Evolutionary conservation across 768 basidiomycete genomes (phyloP), one percentile per base, ranked within the genome.

Genomic region (Pleurotus salmoneostramineus): DNA sequence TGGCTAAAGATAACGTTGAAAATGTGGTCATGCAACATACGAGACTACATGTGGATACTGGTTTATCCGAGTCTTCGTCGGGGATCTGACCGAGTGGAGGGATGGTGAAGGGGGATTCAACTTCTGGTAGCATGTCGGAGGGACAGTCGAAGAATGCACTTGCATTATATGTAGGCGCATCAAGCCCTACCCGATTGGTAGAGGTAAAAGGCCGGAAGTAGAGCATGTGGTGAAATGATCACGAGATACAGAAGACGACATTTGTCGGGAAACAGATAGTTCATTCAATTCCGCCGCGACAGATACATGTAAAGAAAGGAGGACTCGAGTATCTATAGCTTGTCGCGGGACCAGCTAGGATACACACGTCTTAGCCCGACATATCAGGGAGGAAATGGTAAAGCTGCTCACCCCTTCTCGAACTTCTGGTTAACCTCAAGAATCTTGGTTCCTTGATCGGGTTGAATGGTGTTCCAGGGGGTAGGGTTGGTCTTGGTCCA

Each of bases 391-490:
- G 40, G 7, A 56, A 11, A 27, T 64, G 55, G 55, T 17, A 63
- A 21, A 12, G 15, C 5, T 17, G 69, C 84, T 56, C 48, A 88
- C 91, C 78, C 83, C 77, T 85, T 88, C 6, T 87, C 80, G 64
- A 93, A 91, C 64, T 83, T 87, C 68, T 88, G 85, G 74, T 87
- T 84, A 40, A 90, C 81, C 45, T 79, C 69, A 68, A 84, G 65
- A 59, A 93, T 45, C 74, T 93, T 93, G 55, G 81, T 89, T 62
- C 83, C 83, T 72, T 94, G 85, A 66, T 87, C 78, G 40, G 80
- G 85, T 69, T 89, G 79, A 68, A 94, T 81, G 57, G 83, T 79
- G 73, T 91, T 91, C 90, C 91, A 95, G n/a, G 93, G 93, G 17
- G 85, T 86, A 36, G 92, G 92, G 79, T 95, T 95, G 69, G 46